Percentiles rank a stretch among this genome's conserved stretches.
Evolutionary conservation across 208 protist genomes (phyloP).

Genomic region (Leishmania major): DNA sequence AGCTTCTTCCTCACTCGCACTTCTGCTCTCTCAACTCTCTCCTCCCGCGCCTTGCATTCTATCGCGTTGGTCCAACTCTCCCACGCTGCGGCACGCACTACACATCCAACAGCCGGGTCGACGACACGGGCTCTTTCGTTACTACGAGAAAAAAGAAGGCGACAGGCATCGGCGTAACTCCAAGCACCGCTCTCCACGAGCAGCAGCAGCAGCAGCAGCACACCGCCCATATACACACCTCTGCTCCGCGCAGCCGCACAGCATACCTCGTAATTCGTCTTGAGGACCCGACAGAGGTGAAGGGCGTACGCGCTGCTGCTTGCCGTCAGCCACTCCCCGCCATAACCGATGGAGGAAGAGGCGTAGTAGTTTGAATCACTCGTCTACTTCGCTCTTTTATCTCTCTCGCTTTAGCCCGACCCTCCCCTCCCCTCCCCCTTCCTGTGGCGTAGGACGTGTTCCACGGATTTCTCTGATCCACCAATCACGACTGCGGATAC

Average conservation of each 20-base stretch:
- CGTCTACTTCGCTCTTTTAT: not conserved
- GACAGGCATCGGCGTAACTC: not conserved
- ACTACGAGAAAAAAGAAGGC: not conserved
- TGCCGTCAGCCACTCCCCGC: not conserved
- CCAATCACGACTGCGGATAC: not conserved
- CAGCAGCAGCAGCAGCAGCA: not conserved
- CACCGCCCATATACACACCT: too few species aligned
- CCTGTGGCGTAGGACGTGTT: not conserved
- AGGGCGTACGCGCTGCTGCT: not conserved
- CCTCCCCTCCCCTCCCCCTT: not conserved
- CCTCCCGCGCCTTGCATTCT: not conserved
- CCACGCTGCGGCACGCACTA: not conserved
- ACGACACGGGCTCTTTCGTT: not conserved
- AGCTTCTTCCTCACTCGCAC: not conserved
- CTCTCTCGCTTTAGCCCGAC: not conserved
- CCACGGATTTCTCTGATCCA: not conserved
- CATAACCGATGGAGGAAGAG: not conserved
- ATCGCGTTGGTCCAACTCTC: not conserved
- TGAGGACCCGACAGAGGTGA: not conserved
- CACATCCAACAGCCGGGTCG: not conserved
- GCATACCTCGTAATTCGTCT: not conserved
- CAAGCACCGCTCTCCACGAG: not conserved
- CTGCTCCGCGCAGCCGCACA: not conserved
- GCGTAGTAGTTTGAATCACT: not conserved
- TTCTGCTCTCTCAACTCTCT: slow-evolving; percentile 2